Evolutionary conservation across 2,329 filamentous ascomycete species (phyloP).

Genomic region (Periconia digitata): DNA sequence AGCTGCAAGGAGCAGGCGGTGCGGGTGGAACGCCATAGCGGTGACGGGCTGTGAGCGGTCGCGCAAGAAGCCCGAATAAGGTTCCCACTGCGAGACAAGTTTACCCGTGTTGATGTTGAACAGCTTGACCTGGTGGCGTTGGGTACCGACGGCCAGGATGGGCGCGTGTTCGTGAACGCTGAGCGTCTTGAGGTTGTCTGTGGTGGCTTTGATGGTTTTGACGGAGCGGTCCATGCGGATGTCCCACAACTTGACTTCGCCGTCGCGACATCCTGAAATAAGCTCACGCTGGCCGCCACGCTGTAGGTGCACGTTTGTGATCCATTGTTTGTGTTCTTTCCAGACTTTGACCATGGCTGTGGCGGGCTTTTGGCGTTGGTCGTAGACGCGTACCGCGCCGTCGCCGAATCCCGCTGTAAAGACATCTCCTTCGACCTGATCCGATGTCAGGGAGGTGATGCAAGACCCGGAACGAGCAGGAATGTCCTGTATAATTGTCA

Average conservation of each 20-base stretch:
- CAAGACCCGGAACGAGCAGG: constrained; percentile 92
- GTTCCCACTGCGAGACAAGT: constrained; percentile 80
- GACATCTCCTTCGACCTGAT: constrained; percentile 95
- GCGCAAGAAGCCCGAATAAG: constrained; percentile 85
- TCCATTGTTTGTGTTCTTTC: constrained; percentile 95
- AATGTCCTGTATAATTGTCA: constrained; percentile 64
- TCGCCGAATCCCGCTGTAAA: constrained; percentile 97
- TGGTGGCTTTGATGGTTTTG: constrained; percentile 72
- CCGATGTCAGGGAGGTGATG: constrained; percentile 92
- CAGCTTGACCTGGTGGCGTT: constrained; percentile 83
- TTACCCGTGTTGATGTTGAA: constrained; percentile 81
- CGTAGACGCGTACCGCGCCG: constrained; percentile 90
- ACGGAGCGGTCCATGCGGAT: constrained; percentile 82
- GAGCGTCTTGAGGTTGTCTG: constrained; percentile 77
- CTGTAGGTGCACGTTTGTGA: constrained; percentile 95
- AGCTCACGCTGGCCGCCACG: constrained; percentile 91
- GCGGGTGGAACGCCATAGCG: constrained; percentile 91
- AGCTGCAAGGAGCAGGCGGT: constrained; percentile 86
- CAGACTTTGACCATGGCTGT: constrained; percentile 95
- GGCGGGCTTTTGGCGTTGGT: constrained; percentile 79
- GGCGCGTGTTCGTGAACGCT: constrained; percentile 96
- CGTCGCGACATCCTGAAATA: constrained; percentile 85
- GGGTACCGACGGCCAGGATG: constrained; percentile 92
- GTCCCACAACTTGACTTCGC: constrained; percentile 95
- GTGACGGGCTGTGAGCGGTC: constrained; percentile 81